These are phyloP conservation scores for Haplographium delicatum DNA, from an alignment of 495 filamentous ascomycete genomes.

Conservation along the genomic window DNA sequence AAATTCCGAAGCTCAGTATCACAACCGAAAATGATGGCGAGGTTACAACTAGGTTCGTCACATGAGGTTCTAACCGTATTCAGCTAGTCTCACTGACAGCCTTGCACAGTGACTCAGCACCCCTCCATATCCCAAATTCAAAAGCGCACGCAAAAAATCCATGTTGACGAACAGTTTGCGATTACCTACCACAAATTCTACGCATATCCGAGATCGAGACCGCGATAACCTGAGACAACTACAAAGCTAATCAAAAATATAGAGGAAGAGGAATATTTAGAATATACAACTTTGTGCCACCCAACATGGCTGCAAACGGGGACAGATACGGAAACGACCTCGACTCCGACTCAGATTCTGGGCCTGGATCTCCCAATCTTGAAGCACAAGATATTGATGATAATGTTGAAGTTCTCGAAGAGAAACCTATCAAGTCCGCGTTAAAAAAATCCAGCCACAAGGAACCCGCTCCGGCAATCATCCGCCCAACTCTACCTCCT, in stretches of 20 bases:
- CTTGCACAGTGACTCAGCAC: too few species aligned
- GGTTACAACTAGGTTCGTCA: too few species aligned
- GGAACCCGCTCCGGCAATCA: slow-evolving; percentile 32
- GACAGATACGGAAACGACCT: slow-evolving; percentile 45
- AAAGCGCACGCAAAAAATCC: too few species aligned
- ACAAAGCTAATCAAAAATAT: too few species aligned
- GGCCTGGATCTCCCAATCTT: slow-evolving; percentile 18
- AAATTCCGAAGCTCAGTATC: too few species aligned
- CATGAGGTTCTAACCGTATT: too few species aligned
- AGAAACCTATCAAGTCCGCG: slow-evolving; percentile 27
- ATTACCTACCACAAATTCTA: neutral
- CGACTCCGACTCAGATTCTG: slow-evolving; percentile 40
- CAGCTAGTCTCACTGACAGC: too few species aligned
- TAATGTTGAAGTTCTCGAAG: slow-evolving; percentile 20
- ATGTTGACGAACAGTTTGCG: too few species aligned
- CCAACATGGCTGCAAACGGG: slow-evolving; percentile 40
- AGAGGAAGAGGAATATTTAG: too few species aligned
- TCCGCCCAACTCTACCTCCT: slow-evolving; percentile 61
- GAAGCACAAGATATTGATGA: slow-evolving; percentile 24
- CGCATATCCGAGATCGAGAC: neutral
- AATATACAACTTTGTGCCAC: too few species aligned
- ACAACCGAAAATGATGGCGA: too few species aligned
- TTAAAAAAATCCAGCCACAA: slow-evolving; percentile 41
- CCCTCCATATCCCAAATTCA: too few species aligned
- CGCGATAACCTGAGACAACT: neutral